phyloP scores from a whole-genome alignment of 2,329 filamentous ascomycete species.

The Tympanopsis confertula region DNA sequence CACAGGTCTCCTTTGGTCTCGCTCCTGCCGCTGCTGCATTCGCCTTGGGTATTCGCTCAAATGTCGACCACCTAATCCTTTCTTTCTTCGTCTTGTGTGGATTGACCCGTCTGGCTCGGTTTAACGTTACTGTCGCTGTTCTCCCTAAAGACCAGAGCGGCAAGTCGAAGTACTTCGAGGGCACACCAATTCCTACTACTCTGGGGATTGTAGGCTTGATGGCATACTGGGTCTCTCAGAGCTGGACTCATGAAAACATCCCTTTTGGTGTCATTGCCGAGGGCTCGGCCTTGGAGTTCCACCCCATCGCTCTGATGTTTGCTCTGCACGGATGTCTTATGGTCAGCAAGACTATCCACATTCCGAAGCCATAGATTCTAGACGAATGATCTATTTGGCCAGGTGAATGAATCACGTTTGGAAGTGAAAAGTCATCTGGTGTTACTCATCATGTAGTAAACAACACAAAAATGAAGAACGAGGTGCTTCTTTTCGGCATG shows the following conservation, averaged over 20 bases:
- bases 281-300: conserved; percentile 66
- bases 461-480: too few species aligned
- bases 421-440: too few species aligned
- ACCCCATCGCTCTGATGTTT: conserved; percentile 73
- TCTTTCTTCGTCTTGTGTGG: conserved; percentile 90
- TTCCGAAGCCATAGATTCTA: conserved; percentile 69
- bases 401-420: too few species aligned
- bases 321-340: conserved; percentile 83
- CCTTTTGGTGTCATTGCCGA: conserved; percentile 60
- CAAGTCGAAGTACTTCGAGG: conserved; percentile 93
- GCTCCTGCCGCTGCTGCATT: conserved; percentile 81
- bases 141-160: conserved; percentile 85
- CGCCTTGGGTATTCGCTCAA: conserved; percentile 74
- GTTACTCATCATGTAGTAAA: too few species aligned
- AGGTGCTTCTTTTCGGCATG: too few species aligned
- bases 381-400: too few species aligned
- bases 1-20: conserved; percentile 75
- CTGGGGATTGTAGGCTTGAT: conserved; percentile 71
- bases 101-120: conserved; percentile 82
- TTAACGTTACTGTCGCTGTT: conserved; percentile 87
- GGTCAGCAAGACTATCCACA: conserved; percentile 88
- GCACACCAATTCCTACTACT: conserved; percentile 87
- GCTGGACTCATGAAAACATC: conserved; percentile 69
- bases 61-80: conserved; percentile 68
- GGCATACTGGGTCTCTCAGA: conserved; percentile 76